Percentiles rank a stretch among this genome's conserved stretches.
phyloP scores from a whole-genome alignment of 163 green algal genomes.

The Scenedesmus sp. region DNA sequence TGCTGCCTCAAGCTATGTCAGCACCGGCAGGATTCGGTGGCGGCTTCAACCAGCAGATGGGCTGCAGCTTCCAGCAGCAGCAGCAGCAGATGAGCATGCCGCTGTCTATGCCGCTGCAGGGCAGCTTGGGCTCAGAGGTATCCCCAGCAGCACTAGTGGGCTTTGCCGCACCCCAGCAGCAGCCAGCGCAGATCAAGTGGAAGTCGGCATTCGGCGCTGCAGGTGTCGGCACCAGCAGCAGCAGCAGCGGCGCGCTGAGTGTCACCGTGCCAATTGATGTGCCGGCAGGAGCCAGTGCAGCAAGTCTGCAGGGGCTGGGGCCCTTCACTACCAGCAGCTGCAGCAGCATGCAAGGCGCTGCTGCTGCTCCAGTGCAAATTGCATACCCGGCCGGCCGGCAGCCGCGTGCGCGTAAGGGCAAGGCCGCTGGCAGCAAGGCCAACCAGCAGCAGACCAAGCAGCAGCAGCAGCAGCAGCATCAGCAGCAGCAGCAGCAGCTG shows the following conservation, averaged over 20 bases:
- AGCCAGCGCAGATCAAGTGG: not conserved
- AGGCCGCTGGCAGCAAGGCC: not conserved
- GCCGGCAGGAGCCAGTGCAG: not conserved
- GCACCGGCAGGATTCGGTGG: not conserved
- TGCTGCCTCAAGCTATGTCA: not conserved
- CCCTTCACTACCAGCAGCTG: not conserved
- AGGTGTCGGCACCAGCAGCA: not conserved
- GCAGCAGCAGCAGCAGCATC: not conserved
- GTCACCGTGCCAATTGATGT: not conserved
- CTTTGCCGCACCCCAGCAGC: not conserved
- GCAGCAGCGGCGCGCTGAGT: not conserved
- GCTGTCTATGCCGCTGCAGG: not conserved
- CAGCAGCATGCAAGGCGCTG: not conserved
- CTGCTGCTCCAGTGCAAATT: not conserved
- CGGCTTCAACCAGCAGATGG: not conserved
- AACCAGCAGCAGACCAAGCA: not conserved
- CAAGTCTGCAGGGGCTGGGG: not conserved
- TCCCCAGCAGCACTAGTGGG: not conserved
- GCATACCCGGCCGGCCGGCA: not conserved
- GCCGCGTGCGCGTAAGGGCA: not conserved
- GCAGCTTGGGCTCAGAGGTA: not conserved
- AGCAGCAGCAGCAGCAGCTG: slow-evolving; percentile 27
- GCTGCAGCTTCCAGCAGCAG: not conserved
- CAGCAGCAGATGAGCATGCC: not conserved
- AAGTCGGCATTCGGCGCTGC: not conserved